Conservation (phyloP, 495 filamentous ascomycete species). For the Neurospora intermedia region DNA sequence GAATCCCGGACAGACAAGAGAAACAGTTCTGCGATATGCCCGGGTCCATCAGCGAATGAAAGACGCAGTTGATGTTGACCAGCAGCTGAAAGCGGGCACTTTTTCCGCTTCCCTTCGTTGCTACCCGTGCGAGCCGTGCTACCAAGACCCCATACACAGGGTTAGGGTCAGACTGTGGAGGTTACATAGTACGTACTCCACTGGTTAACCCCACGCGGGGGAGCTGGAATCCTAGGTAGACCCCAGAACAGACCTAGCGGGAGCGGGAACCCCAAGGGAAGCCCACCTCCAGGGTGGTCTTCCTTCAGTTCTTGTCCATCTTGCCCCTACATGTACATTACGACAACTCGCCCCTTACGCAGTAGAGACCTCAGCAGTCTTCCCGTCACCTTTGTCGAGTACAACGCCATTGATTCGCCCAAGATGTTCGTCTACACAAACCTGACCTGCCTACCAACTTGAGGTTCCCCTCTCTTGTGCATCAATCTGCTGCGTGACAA, state of each 20-base stretch:
- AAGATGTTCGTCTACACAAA: not conserved
- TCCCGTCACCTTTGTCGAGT: not conserved
- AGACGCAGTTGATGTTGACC: not conserved
- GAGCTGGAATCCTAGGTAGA: not conserved
- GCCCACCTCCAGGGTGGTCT: no score
- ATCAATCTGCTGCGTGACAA: not conserved
- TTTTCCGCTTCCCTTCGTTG: not conserved
- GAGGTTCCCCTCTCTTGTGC: not conserved
- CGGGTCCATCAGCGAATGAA: not conserved
- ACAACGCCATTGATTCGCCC: not conserved
- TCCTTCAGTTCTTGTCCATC: not conserved
- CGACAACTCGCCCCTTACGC: not conserved
- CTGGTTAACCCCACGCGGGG: not conserved
- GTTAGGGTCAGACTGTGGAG: not conserved
- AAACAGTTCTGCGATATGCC: not conserved
- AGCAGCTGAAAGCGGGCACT: not conserved
- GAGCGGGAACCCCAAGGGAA: no score
- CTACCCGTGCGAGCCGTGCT: not conserved
- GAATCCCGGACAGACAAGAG: not conserved
- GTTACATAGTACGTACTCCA: not conserved
- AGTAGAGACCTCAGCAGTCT: not conserved
- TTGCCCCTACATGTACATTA: not conserved
- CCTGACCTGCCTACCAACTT: no score
- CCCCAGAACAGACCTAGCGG: not conserved
- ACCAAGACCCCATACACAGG: not conserved